These are phyloP conservation scores for Tetradesmus lagerheimii DNA, from an alignment of 139 green algal species.

Conservation along the genomic window DNA sequence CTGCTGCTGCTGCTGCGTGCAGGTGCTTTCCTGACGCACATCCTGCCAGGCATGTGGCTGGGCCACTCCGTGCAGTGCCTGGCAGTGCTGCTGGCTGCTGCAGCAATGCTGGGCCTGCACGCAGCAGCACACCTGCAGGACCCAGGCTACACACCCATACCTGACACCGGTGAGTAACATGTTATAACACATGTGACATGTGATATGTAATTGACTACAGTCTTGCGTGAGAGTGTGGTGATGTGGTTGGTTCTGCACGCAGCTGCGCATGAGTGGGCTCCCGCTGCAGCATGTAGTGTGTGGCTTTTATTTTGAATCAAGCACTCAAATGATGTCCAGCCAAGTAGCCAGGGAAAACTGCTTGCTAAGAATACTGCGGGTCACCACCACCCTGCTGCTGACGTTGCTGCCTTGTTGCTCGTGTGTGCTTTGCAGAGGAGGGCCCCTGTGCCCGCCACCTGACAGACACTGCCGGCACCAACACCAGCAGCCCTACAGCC, in stretches of 20 bases:
- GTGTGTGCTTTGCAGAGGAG: background rate
- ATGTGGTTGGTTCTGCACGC: too few relatives aligned
- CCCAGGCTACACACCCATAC: constrained; percentile 25
- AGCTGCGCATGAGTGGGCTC: too few relatives aligned
- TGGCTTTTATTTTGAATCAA: too few relatives aligned
- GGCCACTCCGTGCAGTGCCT: constrained; percentile 3
- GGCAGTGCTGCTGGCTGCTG: background rate
- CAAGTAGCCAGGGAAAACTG: too few relatives aligned
- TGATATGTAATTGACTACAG: background rate
- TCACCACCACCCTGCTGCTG: background rate
- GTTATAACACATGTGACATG: background rate
- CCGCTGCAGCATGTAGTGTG: too few relatives aligned
- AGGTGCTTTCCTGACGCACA: constrained; percentile 8
- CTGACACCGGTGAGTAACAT: constrained; percentile 3
- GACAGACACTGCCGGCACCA: background rate
- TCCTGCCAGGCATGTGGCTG: constrained; percentile 33
- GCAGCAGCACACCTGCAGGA: constrained; percentile 10
- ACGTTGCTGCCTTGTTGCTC: too few relatives aligned
- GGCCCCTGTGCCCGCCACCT: constrained; percentile 11
- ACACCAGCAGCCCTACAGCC: background rate
- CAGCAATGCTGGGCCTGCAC: background rate
- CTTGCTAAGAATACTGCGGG: background rate
- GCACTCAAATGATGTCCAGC: too few relatives aligned
- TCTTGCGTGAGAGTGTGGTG: too few relatives aligned
- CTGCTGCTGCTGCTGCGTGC: background rate